Evolutionary conservation across 148 eudicot species (phyloP).

Genomic region (Cornus kousa): DNA sequence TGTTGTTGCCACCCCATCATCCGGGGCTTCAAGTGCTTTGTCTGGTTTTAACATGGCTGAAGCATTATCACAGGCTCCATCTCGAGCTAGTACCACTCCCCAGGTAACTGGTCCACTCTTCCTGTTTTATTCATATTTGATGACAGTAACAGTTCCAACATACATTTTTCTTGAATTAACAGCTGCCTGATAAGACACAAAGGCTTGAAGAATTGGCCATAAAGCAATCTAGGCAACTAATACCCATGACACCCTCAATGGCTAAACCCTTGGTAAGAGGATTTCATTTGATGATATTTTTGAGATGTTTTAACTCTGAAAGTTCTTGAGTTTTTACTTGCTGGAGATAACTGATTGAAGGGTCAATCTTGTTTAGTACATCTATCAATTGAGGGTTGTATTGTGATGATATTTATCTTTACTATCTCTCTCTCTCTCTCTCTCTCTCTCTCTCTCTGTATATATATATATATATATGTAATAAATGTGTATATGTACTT

Average conservation of each 20-base stretch:
- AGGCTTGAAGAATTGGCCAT: conserved; percentile 82
- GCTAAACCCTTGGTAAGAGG: conserved; percentile 62
- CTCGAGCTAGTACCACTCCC: conserved; percentile 43
- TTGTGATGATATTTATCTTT: no score
- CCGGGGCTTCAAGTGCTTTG: conserved; percentile 32
- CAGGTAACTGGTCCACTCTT: conserved; percentile 44
- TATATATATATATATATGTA: neutral
- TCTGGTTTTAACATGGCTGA: conserved; percentile 83
- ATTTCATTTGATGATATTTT: neutral
- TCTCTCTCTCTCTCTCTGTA: neutral
- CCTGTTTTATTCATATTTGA: neutral
- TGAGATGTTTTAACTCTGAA: no score
- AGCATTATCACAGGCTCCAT: conserved; percentile 73
- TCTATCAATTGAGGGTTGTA: no score
- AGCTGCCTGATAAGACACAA: conserved; percentile 56
- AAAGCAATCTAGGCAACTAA: conserved; percentile 72
- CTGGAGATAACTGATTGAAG: no score
- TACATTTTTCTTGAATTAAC: conserved; percentile 16
- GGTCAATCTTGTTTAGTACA: no score
- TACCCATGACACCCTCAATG: conserved; percentile 71
- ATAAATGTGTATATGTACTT: no score
- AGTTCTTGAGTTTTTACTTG: neutral
- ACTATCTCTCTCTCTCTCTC: neutral
- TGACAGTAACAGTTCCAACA: neutral
- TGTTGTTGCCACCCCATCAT: conserved; percentile 19